Evolutionary conservation across 2,329 filamentous ascomycete genomes (phyloP).

Genomic region (Dothistroma pini): DNA sequence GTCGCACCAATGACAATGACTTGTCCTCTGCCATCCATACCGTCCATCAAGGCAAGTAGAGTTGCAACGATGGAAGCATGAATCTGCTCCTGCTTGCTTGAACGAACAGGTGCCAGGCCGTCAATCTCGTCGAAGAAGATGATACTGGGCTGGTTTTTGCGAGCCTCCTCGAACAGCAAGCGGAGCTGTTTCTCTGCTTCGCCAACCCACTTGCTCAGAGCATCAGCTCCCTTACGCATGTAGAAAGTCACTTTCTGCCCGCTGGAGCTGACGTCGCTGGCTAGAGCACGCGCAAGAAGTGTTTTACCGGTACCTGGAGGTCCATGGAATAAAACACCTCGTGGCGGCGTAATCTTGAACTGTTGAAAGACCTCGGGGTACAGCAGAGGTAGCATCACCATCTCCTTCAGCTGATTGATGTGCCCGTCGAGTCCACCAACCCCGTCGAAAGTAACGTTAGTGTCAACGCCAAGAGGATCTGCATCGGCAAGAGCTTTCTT

Average conservation of each 20-base stretch:
- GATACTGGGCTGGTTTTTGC: slow-evolving; percentile 94
- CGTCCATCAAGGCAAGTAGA: slow-evolving; percentile 90
- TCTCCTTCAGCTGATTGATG: slow-evolving; percentile 96
- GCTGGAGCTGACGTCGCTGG: slow-evolving; percentile 82
- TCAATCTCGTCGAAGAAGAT: slow-evolving; percentile 99
- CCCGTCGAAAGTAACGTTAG: slow-evolving; percentile 88
- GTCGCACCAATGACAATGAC: slow-evolving; percentile 99
- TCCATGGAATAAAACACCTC: slow-evolving; percentile 94
- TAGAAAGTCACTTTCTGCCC: slow-evolving; percentile 97
- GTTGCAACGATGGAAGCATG: slow-evolving; percentile 97
- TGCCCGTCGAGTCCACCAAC: slow-evolving; percentile 90
- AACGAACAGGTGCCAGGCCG: slow-evolving; percentile 89
- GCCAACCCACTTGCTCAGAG: slow-evolving; percentile 97
- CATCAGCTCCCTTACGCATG: slow-evolving; percentile 98
- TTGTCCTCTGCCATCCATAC: slow-evolving; percentile 96
- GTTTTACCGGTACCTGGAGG: slow-evolving; percentile 98
- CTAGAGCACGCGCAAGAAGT: slow-evolving; percentile 85
- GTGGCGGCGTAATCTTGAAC: slow-evolving; percentile 89
- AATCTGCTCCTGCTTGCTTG: slow-evolving; percentile 98
- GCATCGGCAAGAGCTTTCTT: slow-evolving; percentile 88
- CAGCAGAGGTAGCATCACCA: slow-evolving; percentile 90
- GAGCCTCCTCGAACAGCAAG: slow-evolving; percentile 89
- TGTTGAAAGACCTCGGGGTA: slow-evolving; percentile 92
- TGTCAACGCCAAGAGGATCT: slow-evolving; percentile 88
- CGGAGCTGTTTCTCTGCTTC: slow-evolving; percentile 95